These are phyloP conservation scores for Colletotrichum coccodes DNA, from an alignment of 2,329 filamentous ascomycete species.

Conservation along the genomic window DNA sequence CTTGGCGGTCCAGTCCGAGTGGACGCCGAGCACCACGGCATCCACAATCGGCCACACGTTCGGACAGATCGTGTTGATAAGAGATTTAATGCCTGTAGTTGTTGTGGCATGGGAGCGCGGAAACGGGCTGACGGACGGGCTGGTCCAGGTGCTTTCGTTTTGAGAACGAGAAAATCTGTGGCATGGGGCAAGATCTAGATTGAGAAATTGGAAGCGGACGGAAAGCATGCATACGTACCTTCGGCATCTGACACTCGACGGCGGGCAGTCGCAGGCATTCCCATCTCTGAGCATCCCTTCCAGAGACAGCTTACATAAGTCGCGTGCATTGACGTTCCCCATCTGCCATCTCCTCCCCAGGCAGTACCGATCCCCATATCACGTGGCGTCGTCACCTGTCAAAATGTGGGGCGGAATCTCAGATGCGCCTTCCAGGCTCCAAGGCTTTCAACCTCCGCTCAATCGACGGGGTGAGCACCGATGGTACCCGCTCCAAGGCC, in stretches of 20 bases:
- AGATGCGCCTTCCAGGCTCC: background rate
- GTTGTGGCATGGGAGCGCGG: background rate
- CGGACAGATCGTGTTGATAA: slow-evolving; percentile 24
- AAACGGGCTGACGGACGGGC: background rate
- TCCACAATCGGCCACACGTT: slow-evolving; percentile 27
- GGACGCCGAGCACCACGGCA: slow-evolving; percentile 20
- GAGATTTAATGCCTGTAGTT: background rate
- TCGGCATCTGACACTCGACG: too few species aligned
- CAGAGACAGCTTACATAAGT: background rate
- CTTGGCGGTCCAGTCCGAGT: slow-evolving; percentile 17
- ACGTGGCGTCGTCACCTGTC: background rate
- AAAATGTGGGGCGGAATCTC: background rate
- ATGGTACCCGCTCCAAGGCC: slow-evolving; percentile 12
- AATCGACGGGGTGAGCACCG: slow-evolving; percentile 2
- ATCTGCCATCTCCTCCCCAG: too few species aligned
- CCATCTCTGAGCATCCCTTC: too few species aligned
- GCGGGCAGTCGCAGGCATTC: too few species aligned
- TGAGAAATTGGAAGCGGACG: background rate
- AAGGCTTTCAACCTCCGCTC: too few species aligned
- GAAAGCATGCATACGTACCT: too few species aligned
- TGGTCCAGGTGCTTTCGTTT: background rate
- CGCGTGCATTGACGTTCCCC: too few species aligned
- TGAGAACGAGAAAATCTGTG: background rate
- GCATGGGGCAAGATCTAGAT: too few species aligned
- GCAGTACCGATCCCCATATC: background rate